Percentiles rank a stretch among this genome's conserved stretches.
phyloP scores from a whole-genome alignment of 2,329 filamentous ascomycete genomes.

The Canariomyces notabilis region DNA sequence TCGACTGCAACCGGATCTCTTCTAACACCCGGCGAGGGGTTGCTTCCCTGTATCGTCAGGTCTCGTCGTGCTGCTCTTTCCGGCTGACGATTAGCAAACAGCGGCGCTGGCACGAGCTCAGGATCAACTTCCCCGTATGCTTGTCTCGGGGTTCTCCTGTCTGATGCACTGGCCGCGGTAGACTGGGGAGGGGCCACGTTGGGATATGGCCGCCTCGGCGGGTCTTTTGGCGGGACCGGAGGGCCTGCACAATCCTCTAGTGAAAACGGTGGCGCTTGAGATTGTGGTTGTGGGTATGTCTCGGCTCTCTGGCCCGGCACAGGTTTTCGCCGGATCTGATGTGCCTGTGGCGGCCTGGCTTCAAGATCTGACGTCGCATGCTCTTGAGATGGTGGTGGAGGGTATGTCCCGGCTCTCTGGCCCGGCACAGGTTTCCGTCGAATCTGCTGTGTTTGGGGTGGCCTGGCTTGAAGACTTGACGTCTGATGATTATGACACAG shows the following conservation, averaged over 20 bases:
- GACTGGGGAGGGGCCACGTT: neutral
- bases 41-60: neutral
- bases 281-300: too few species aligned
- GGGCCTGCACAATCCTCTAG: neutral
- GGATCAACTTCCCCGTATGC: neutral
- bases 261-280: neutral
- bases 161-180: neutral
- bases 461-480: too few species aligned
- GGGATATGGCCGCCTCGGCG: neutral
- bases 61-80: neutral
- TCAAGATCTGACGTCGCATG: too few species aligned
- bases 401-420: too few species aligned
- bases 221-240: slow-evolving; percentile 2
- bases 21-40: neutral
- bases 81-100: neutral
- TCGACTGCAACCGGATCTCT: neutral
- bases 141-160: neutral
- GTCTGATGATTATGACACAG: too few species aligned
- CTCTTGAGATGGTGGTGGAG: too few species aligned
- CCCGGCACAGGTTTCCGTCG: too few species aligned
- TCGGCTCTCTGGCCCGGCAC: too few species aligned
- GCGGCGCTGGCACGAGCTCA: neutral
- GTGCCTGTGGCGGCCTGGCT: too few species aligned
- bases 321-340: too few species aligned
- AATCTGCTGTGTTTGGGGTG: too few species aligned